Evolutionary conservation across 148 eudicot species (phyloP), one percentile per base, ranked within the genome.

Genomic region (Nepenthes mirabilis): DNA sequence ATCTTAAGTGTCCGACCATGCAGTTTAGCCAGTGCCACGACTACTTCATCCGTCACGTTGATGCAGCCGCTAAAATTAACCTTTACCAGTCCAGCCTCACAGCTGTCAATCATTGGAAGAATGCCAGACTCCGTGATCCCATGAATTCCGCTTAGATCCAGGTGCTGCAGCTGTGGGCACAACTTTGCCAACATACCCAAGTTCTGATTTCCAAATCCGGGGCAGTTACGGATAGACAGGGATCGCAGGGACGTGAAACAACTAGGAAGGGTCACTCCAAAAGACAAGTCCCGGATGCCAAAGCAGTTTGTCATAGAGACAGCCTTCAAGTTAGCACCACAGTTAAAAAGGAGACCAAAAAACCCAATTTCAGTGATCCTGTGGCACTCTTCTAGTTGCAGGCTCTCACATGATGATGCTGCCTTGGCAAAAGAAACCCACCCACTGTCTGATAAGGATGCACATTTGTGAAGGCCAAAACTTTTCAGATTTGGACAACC

Each of bases 351-450:
- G 47, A 86, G 73, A 61, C 80, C 83, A 65, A 93, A 82, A 71
- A 93, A 65, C 62, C 96, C 99, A 47, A 62, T 64, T 64, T 84
- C 91, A 57, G 99, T 88, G 67, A 93, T 68, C 81, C 87, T 80
- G 75, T 86, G 95, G 80, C 94, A 85, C 63, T 93, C 99, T 37
- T 93, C 95, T 11, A 93, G 62, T 34, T 73, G 79, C 40, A 93
- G 82, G 57, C 78, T 75, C 71, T 80, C 89, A 36, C 88, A 81
- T 23, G 86, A 82, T 2, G 1, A 36, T 1, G 89, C 77, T 43
- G 66, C 72, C 74, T 77, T 83, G 67, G 79, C 79, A 66, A 86
- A 80, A 47, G 86, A 71, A 33, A 82, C 79, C 71, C 88, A 62
- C 35, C 99, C 99, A 33, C 75, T 80, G 70, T 93, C 99, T 2